Percentiles rank a stretch among this genome's conserved stretches.
Conservation (phyloP, 2,329 filamentous ascomycete genomes). For the Aspergillus felis region DNA sequence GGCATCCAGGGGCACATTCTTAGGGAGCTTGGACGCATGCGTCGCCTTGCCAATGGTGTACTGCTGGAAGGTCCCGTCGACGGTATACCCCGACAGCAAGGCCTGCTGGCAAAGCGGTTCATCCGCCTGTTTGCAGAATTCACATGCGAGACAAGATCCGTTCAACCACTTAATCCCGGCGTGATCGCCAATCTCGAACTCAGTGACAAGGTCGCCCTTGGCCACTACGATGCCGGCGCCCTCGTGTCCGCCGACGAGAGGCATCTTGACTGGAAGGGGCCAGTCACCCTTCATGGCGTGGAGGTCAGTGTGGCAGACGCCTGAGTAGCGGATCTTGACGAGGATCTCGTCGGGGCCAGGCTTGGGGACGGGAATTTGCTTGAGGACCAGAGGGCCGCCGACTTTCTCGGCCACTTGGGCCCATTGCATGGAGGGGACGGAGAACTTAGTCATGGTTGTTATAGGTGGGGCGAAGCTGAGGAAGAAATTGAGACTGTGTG, state of each 20-base stretch:
- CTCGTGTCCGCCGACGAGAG: constrained; percentile 37
- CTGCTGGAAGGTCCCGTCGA: constrained; percentile 18
- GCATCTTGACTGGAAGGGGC: constrained; percentile 4
- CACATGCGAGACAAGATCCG: constrained; percentile 16
- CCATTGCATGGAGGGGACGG: constrained; percentile 78
- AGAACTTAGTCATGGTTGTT: constrained; percentile 6
- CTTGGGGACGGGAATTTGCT: constrained; percentile 53
- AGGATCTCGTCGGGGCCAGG: constrained; percentile 8
- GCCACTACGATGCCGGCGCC: constrained; percentile 41
- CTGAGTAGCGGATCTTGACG: constrained; percentile 10
- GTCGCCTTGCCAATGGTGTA: constrained; percentile 15
- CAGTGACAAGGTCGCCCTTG: constrained; percentile 27
- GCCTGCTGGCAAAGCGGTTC: constrained; percentile 16
- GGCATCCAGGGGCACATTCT: constrained; percentile 13
- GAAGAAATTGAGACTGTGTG: background rate
- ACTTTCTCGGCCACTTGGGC: constrained; percentile 82
- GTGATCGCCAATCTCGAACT: constrained; percentile 21
- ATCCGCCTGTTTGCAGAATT: constrained; percentile 13
- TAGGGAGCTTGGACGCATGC: constrained; percentile 16
- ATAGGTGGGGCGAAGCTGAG: background rate
- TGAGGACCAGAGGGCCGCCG: constrained; percentile 57
- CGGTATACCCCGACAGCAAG: constrained; percentile 14
- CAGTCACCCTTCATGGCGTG: constrained; percentile 5
- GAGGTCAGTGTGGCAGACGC: constrained; percentile 9
- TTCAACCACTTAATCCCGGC: constrained; percentile 20